Evolutionary conservation across 805 yeast species (phyloP).

Genomic region (Spathaspora passalidarum): DNA sequence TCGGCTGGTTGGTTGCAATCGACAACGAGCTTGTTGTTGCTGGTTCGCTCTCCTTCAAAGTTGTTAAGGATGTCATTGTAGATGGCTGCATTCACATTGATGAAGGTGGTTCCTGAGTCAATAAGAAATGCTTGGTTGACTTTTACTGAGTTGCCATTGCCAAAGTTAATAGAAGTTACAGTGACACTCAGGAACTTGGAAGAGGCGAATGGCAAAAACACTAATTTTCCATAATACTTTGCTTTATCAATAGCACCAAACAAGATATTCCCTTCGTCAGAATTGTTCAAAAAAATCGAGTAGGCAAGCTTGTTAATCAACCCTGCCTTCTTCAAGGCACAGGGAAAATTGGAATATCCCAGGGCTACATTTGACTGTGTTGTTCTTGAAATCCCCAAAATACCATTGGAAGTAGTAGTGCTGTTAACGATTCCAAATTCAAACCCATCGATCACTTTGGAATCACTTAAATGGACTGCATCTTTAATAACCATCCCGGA

Average conservation of each 20-base stretch:
- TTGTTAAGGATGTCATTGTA: slow-evolving; percentile 10
- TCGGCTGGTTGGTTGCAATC: slow-evolving; percentile 28
- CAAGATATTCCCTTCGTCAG: slow-evolving; percentile 18
- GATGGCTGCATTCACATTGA: not conserved
- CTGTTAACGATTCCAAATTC: slow-evolving; percentile 72
- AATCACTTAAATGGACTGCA: not conserved
- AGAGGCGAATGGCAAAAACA: not conserved
- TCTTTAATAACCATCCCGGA: not conserved
- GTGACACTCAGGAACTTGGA: not conserved
- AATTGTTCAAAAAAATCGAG: slow-evolving; percentile 27
- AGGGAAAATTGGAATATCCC: slow-evolving; percentile 28
- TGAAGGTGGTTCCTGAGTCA: not conserved
- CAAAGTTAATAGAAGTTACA: not conserved
- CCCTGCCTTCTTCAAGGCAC: slow-evolving; percentile 25
- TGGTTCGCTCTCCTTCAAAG: slow-evolving; percentile 29
- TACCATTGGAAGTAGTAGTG: slow-evolving; percentile 65
- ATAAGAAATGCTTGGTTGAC: not conserved
- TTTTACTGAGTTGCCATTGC: not conserved
- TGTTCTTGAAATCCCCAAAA: slow-evolving; percentile 60
- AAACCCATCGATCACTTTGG: not conserved
- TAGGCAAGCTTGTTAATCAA: slow-evolving; percentile 26
- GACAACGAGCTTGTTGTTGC: slow-evolving; percentile 37
- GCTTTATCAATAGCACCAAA: slow-evolving; percentile 29
- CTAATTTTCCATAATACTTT: slow-evolving; percentile 21
- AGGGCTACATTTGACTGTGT: not conserved